These are phyloP conservation scores for Tetragonia tetragonoides DNA, from an alignment of 148 eudicot species.

Conservation along the genomic window DNA sequence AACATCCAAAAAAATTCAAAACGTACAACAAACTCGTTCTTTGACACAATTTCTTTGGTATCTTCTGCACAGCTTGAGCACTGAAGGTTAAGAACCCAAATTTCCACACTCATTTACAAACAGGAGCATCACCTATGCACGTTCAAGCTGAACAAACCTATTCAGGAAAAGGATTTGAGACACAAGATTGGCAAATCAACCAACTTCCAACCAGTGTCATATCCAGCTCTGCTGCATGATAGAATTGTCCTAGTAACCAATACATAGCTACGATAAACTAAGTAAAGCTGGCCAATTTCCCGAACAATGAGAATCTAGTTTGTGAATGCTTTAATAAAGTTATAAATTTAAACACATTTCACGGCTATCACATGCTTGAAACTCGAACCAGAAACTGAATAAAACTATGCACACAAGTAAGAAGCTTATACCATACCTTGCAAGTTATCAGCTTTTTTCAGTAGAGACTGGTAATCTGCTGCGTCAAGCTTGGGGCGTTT, in stretches of 20 bases:
- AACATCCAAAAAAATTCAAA: background rate
- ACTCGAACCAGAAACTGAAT: background rate
- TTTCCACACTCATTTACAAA: background rate
- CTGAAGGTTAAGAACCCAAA: too few species aligned
- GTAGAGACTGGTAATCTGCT: slow-evolving; percentile 61
- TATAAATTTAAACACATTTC: background rate
- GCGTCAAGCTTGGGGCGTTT: slow-evolving; percentile 71
- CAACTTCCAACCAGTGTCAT: background rate
- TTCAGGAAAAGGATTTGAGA: background rate
- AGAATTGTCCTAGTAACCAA: background rate
- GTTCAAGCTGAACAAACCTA: background rate
- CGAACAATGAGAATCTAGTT: too few species aligned
- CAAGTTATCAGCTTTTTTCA: slow-evolving; percentile 71
- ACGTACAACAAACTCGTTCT: background rate
- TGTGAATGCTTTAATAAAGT: background rate
- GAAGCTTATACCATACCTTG: slow-evolving; percentile 44
- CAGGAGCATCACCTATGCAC: background rate
- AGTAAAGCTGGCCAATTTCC: too few species aligned
- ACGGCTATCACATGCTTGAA: background rate
- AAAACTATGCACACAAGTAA: background rate
- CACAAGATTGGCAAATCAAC: background rate
- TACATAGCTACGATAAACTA: background rate
- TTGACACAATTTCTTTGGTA: too few species aligned
- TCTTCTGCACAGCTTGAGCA: too few species aligned
- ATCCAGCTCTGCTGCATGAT: background rate